Conservation (phyloP, 179 eudicot genomes). For the Heliamphora pulchella region DNA sequence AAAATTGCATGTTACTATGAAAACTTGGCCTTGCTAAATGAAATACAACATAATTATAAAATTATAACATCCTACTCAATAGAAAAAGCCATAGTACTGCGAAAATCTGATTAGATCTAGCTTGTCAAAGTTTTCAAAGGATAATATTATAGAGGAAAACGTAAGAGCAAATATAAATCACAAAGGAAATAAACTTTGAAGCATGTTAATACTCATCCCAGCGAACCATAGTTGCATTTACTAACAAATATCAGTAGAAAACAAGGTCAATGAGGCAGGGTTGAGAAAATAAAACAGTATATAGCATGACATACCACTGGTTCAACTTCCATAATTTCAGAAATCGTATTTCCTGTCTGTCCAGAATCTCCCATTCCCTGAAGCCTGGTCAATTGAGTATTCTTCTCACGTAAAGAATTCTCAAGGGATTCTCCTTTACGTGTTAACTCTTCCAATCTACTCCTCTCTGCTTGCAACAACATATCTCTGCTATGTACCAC, state of each 20-base stretch:
- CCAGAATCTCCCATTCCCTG: conserved; percentile 40
- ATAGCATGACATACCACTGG: conserved; percentile 54
- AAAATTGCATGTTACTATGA: neutral
- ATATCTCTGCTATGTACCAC: conserved; percentile 54
- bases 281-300: conserved; percentile 12
- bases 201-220: neutral
- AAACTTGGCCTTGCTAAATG: conserved; percentile 8
- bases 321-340: conserved; percentile 83
- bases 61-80: neutral
- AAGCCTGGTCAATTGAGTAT: conserved; percentile 43
- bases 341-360: conserved; percentile 27
- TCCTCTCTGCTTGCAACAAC: conserved; percentile 56
- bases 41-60: neutral
- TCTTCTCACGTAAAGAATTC: conserved; percentile 56
- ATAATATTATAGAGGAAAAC: neutral
- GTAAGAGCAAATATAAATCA: neutral
- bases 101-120: conserved; percentile 1
- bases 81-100: neutral
- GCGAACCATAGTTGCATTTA: neutral
- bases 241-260: neutral
- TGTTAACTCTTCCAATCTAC: conserved; percentile 58
- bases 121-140: neutral
- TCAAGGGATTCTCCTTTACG: conserved; percentile 52
- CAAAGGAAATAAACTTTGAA: neutral
- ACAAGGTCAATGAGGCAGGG: neutral